Base-by-base conservation (phyloP, 805 yeast species). In the Brettanomyces custersianus region DNA sequence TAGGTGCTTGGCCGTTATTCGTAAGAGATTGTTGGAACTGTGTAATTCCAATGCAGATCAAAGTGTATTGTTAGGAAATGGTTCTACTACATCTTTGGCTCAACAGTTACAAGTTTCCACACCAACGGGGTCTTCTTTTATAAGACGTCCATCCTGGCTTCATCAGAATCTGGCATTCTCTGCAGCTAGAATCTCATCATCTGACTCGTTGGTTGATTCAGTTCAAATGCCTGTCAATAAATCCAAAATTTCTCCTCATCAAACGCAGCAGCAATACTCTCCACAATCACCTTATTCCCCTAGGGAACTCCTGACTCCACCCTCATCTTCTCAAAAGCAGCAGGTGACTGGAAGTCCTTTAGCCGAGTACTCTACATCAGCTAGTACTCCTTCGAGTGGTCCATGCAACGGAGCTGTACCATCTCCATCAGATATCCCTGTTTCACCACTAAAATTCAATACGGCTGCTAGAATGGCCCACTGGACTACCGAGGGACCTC, bases 151-250 rank as follows among this genome's bases (percentile, higher is more conserved):
- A 11, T 57, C 63, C 7, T 59, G 63, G 63, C 39, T 59, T 13
- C 61, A 58, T 33, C 49, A 50, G 34, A 57, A 55, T 33, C 57
- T 55, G 20, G 39, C 41, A 26, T 53, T 55, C 35, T 46, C 52
- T 15, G 50, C 57, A 3, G 49, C 52, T 13, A 46, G 61, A 39
- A 36, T 49, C 6, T 48, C 59, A 2, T 58, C 63, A 4, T 54
- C 62, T 2, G 63, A 58, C 38, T 54, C 60, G 11, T 41, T 58
- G 11, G 53, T 57, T 20, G 63, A 58, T 31, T 46, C 58, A n/a
- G 56, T 54, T 12, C 56, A 48, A 22, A 37, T 46, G 24, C 28
- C 28, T 5, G 29, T 24, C 15, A 20, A 13, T n/a, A 27, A 25
- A 23, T 7, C 28, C n/a, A n/a, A n/a, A n/a, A n/a, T n/a, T n/a